Conservation (phyloP, 768 basidiomycete genomes). For the Panaeolus papilionaceus region DNA sequence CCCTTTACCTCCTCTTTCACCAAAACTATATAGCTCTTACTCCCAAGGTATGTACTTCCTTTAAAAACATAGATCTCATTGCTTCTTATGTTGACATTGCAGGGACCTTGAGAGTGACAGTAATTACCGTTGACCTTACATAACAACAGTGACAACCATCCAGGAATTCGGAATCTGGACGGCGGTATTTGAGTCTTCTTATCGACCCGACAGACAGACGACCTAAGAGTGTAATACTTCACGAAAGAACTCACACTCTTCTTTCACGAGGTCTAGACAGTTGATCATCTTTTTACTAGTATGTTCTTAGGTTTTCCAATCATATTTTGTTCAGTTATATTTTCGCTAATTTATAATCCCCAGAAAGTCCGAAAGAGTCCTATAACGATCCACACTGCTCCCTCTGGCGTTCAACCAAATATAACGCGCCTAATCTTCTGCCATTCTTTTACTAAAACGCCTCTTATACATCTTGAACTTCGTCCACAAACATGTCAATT, state of each 20-base stretch:
- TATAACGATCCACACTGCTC: conserved; percentile 44
- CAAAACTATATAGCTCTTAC: conserved; percentile 4
- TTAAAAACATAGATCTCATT: conserved; percentile 11
- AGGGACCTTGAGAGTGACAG: neutral
- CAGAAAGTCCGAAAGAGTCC: conserved; percentile 49
- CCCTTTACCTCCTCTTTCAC: conserved; percentile 13
- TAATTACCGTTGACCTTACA: neutral
- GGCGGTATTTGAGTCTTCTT: conserved; percentile 13
- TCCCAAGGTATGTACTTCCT: conserved; percentile 7
- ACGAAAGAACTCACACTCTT: conserved; percentile 3
- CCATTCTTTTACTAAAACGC: conserved; percentile 12
- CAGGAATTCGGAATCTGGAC: conserved; percentile 13
- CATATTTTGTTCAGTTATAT: neutral
- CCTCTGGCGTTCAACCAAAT: conserved; percentile 22
- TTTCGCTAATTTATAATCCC: conserved; percentile 24
- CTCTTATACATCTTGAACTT: conserved; percentile 25
- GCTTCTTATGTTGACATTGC: neutral
- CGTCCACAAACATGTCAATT: conserved; percentile 25
- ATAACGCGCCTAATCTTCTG: conserved; percentile 22
- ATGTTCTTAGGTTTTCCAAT: neutral
- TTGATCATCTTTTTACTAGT: conserved; percentile 3
- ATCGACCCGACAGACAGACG: neutral
- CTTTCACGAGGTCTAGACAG: conserved; percentile 1
- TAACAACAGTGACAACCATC: conserved; percentile 9
- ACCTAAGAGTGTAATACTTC: neutral